Percentiles rank a stretch among this genome's conserved stretches.
phyloP scores from a whole-genome alignment of 176 grass and related monocot genomes.

The Musa beccarii region DNA sequence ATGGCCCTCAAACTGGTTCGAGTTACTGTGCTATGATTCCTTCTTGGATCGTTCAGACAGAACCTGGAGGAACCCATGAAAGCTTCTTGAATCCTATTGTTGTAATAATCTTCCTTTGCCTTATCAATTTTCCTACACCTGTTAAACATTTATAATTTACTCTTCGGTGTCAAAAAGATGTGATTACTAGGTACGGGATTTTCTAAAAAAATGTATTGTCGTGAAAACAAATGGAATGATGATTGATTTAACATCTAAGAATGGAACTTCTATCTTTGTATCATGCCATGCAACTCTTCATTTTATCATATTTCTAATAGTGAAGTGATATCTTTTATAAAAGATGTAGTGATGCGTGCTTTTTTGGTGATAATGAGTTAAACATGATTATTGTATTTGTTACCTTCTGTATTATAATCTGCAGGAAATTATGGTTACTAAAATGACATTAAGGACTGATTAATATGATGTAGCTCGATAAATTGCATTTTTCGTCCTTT shows the following conservation, averaged over 20 bases:
- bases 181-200: background rate
- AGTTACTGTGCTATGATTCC: slow-evolving; percentile 94
- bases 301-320: background rate
- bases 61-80: slow-evolving; percentile 57
- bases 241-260: background rate
- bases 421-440: background rate
- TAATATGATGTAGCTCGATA: background rate
- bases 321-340: background rate
- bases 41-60: slow-evolving; percentile 79
- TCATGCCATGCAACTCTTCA: background rate
- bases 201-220: too few relatives aligned
- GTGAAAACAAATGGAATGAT: background rate
- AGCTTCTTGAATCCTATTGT: slow-evolving; percentile 87
- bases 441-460: background rate
- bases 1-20: slow-evolving; percentile 89
- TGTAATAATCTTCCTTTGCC: slow-evolving; percentile 48
- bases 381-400: background rate
- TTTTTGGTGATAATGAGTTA: background rate
- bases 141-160: background rate
- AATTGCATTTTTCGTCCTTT: background rate
- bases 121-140: slow-evolving; percentile 15
- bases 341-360: too few relatives aligned
- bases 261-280: background rate
- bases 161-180: background rate
- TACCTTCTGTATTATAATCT: background rate